Base-by-base conservation (phyloP, 148 eudicot species). In the Silene conica region DNA sequence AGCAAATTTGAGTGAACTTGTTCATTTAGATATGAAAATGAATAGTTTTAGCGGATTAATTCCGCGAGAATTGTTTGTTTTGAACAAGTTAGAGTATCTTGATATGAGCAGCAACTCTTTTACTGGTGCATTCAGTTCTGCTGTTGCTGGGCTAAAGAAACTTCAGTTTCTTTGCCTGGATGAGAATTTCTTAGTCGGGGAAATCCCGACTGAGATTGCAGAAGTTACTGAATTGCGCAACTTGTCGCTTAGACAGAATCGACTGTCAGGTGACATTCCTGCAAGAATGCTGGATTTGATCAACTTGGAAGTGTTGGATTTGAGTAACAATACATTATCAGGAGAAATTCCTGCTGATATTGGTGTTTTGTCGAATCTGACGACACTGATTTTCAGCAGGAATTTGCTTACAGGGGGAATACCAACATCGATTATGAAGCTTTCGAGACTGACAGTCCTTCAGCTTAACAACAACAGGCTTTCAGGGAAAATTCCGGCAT, bases 21-120 rank as follows among this genome's bases (percentile, higher is more conserved):
- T 78, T 64, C 78, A 85, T 50, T 78, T 87, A 21, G 87, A 87
- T 72, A 66, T 85, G 82, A 71, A 69, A 64, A 50, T 63, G 31
- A 87, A 87, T 56, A 73, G 70, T 45, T 87, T 87, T 59, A 67
- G 22, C 19, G 89, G 89, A 11, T 78, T 76, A 1, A 82, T 87
- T 5, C 86, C 89, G 22, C 71, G 54, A 5, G 79, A 81, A 16
- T 6, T 84, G 63, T 84, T 80, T 54, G 14, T 5, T 26, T 71
- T 82, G 69, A 79, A 50, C 76, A 72, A 54, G 18, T 82, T 85
- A 43, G 67, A 71, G 62, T 87, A 81, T 67, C 80, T 87, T 45
- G 85, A 87, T 67, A 64, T 82, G 77, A 87, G 90, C 68, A 65
- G 68, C 9, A 84, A 87, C 48, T 76, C 62, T 22, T 28, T 87